Conservation (phyloP, 345 rosid genomes). For the Erodium maritimum region DNA sequence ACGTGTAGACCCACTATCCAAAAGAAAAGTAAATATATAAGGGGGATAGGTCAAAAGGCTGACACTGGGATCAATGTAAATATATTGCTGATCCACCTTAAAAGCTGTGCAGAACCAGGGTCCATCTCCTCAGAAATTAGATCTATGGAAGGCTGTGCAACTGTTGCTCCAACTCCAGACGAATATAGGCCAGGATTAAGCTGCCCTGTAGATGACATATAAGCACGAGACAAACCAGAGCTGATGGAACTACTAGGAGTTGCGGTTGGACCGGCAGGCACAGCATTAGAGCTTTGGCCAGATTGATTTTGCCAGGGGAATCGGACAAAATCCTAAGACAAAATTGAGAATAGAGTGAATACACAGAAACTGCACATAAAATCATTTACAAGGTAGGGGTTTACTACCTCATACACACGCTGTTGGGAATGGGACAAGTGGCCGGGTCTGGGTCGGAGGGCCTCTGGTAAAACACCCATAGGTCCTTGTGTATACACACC, state of each 20-base stretch:
- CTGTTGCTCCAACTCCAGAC: slow-evolving; percentile 35
- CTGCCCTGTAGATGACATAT: slow-evolving; percentile 47
- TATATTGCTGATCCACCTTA: slow-evolving; percentile 29
- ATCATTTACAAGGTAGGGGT: slow-evolving; percentile 5
- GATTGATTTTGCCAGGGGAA: slow-evolving; percentile 96
- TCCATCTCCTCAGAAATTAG: slow-evolving; percentile 49
- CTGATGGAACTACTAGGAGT: slow-evolving; percentile 28
- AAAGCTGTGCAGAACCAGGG: slow-evolving; percentile 27
- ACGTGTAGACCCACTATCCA: slow-evolving; percentile 42
- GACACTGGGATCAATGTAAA: slow-evolving; percentile 2
- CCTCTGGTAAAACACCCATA: slow-evolving; percentile 66
- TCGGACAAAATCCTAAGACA: slow-evolving; percentile 76
- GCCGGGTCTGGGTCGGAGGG: slow-evolving; percentile 97
- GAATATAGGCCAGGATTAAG: slow-evolving; percentile 26
- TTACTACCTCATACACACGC: slow-evolving; percentile 85
- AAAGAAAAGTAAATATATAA: background rate
- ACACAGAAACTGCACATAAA: slow-evolving; percentile 1
- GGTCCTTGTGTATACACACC: slow-evolving; percentile 63
- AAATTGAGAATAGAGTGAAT: background rate
- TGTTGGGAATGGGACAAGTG: slow-evolving; percentile 79
- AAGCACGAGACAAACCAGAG: slow-evolving; percentile 32
- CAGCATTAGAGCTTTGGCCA: slow-evolving; percentile 42
- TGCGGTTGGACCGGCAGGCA: slow-evolving; percentile 40
- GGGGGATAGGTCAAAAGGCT: background rate
- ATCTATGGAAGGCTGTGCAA: slow-evolving; percentile 42